A percentile compares a stretch with the other conserved stretches of the same genome.
Evolutionary conservation across 2,329 filamentous ascomycete species (phyloP).

Genomic region (Alternaria triticina): DNA sequence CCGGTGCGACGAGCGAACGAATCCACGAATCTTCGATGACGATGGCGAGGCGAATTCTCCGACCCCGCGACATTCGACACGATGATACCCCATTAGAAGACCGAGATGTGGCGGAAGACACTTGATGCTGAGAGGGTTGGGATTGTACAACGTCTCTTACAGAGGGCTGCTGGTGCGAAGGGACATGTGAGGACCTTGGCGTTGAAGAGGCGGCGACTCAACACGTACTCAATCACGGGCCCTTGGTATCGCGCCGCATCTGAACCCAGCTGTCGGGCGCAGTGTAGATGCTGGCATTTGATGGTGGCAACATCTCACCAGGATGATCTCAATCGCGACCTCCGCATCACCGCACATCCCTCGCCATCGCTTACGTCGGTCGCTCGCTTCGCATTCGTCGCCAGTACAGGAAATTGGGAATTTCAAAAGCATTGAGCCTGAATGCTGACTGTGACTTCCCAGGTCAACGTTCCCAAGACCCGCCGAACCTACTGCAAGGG

Average conservation of each 20-base stretch:
- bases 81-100: neutral
- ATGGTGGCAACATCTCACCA: neutral
- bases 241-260: neutral
- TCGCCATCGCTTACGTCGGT: constrained; percentile 1
- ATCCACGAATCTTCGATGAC: constrained; percentile 23
- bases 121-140: neutral
- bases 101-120: neutral
- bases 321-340: neutral
- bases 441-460: constrained; percentile 26
- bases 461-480: constrained; percentile 99
- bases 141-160: neutral
- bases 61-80: constrained; percentile 12
- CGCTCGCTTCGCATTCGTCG: constrained; percentile 11
- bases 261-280: neutral
- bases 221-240: neutral
- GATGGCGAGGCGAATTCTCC: constrained; percentile 25
- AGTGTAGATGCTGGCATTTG: neutral
- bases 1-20: constrained; percentile 39
- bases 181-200: neutral
- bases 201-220: neutral
- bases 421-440: neutral
- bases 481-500: constrained; percentile 97
- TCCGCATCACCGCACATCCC: neutral
- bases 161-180: neutral
- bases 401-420: neutral